Percentiles rank a stretch among this genome's conserved stretches.
phyloP scores from a whole-genome alignment of 2,329 filamentous ascomycete genomes.

The Xylaria sp. region DNA sequence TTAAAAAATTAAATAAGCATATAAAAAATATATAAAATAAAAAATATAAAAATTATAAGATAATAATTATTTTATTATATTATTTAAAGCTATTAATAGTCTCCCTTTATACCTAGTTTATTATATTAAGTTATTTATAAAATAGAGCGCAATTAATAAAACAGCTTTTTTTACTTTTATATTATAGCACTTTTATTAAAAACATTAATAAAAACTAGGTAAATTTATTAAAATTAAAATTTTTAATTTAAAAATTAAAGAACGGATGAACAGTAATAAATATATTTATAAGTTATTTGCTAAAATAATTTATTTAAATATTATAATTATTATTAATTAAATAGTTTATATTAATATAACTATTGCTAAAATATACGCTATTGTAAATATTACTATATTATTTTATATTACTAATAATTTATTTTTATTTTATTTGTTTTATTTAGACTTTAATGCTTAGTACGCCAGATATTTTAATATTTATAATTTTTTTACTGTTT shows the following conservation, averaged over 20 bases:
- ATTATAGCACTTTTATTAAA: too few relatives aligned
- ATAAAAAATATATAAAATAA: background rate
- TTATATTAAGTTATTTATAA: too few relatives aligned
- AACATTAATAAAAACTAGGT: too few relatives aligned
- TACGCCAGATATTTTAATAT: background rate
- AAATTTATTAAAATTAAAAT: too few relatives aligned
- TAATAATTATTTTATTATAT: background rate
- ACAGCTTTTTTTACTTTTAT: too few relatives aligned
- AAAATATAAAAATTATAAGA: background rate
- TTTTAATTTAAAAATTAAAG: too few relatives aligned
- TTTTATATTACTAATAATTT: background rate
- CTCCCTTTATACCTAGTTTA: too few relatives aligned
- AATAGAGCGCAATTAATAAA: too few relatives aligned
- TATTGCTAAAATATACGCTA: background rate
- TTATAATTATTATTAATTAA: background rate
- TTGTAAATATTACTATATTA: background rate
- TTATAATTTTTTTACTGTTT: background rate
- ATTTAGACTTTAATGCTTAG: background rate
- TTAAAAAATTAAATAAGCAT: background rate
- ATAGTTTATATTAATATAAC: background rate
- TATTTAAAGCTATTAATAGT: too few relatives aligned
- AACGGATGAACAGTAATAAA: background rate
- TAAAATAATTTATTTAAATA: background rate
- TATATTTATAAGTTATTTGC: background rate
- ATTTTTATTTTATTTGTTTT: background rate